A percentile compares a stretch with the other conserved stretches of the same genome.
Evolutionary conservation across 73 alveolate species (phyloP).

Genomic region (Breviolum minutum): DNA sequence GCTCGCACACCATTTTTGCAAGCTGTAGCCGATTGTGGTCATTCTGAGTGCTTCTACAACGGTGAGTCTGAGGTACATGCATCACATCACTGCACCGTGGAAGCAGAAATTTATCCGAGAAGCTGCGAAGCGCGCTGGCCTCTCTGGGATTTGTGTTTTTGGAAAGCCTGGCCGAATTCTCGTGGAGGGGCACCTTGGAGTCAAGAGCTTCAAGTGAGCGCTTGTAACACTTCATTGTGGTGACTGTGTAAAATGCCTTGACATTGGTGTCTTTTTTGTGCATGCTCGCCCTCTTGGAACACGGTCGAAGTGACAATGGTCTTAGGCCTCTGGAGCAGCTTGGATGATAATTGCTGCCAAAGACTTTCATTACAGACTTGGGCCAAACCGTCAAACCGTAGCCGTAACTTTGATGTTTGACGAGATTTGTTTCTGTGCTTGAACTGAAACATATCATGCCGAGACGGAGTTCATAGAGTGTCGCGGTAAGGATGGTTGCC

Average conservation of each 20-base stretch:
- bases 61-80: constrained; percentile 55
- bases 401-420: no score
- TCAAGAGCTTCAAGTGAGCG: background rate
- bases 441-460: background rate
- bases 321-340: constrained; percentile 46
- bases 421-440: background rate
- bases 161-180: constrained; percentile 95
- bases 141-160: constrained; percentile 74
- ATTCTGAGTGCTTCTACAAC: background rate
- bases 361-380: no score
- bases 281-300: background rate
- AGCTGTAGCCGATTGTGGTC: background rate
- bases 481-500: background rate
- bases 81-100: constrained; percentile 94
- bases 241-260: background rate
- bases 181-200: constrained; percentile 65
- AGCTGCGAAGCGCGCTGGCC: constrained; percentile 54
- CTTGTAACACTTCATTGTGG: background rate
- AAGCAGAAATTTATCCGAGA: constrained; percentile 60
- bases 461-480: background rate
- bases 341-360: background rate
- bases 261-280: background rate
- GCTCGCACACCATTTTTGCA: no score
- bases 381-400: no score
- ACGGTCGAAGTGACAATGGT: background rate